Evolutionary conservation across 768 basidiomycete species (phyloP).

Genomic region (Xerocomellus amylosporus): DNA sequence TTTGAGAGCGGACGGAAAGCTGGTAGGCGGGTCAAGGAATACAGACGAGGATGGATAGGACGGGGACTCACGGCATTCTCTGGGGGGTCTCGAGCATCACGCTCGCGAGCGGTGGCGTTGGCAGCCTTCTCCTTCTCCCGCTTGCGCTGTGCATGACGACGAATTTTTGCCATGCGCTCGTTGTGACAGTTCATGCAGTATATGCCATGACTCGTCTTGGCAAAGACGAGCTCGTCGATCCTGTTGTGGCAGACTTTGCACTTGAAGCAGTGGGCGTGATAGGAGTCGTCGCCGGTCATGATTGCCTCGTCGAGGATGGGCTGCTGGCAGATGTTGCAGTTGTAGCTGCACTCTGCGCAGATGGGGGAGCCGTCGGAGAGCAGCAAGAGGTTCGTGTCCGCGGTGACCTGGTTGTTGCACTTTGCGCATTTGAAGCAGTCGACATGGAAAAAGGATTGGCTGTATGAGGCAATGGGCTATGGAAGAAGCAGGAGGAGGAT

Average conservation of each 20-base stretch:
- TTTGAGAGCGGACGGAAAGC: slow-evolving; percentile 8
- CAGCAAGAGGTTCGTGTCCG: slow-evolving; percentile 95
- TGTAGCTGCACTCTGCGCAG: slow-evolving; percentile 89
- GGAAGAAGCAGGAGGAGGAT: background rate
- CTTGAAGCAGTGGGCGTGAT: slow-evolving; percentile 98
- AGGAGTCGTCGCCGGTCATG: slow-evolving; percentile 98
- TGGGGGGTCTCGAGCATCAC: slow-evolving; percentile 26
- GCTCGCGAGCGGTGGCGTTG: slow-evolving; percentile 23
- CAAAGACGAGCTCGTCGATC: slow-evolving; percentile 97
- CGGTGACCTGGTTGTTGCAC: slow-evolving; percentile 87
- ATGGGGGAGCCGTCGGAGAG: slow-evolving; percentile 98
- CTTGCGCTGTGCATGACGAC: slow-evolving; percentile 88
- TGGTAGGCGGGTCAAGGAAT: slow-evolving; percentile 2
- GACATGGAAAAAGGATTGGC: slow-evolving; percentile 92
- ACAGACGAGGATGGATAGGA: background rate
- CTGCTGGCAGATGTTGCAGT: slow-evolving; percentile 90
- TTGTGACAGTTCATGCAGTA: slow-evolving; percentile 99
- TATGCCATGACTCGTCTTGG: slow-evolving; percentile 96
- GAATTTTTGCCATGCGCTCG: slow-evolving; percentile 90
- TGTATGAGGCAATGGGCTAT: slow-evolving; percentile 32
- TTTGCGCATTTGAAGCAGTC: slow-evolving; percentile 98
- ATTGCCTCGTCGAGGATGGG: slow-evolving; percentile 98
- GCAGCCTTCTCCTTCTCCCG: slow-evolving; percentile 57
- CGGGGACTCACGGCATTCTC: slow-evolving; percentile 44
- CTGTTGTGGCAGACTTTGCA: slow-evolving; percentile 92